Conservation (phyloP, 1,284 basidiomycete genomes). For the Rhodotorula sp. region DNA sequence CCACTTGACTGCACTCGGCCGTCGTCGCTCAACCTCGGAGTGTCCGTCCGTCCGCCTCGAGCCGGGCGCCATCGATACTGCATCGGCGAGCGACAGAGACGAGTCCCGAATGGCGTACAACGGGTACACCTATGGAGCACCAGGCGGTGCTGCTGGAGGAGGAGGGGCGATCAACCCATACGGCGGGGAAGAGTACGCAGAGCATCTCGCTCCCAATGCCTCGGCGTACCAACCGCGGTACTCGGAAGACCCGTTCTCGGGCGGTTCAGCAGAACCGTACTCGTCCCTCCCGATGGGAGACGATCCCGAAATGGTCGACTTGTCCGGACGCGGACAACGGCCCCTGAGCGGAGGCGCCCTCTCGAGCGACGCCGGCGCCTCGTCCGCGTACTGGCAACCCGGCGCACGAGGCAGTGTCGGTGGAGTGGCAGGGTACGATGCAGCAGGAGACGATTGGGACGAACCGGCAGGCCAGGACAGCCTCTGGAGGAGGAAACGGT, state of each 20-base stretch:
- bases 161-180: slow-evolving; percentile 2
- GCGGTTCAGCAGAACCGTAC: slow-evolving; percentile 1
- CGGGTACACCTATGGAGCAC: neutral
- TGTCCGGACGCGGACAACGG: slow-evolving; percentile 4
- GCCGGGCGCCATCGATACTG: neutral
- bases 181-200: slow-evolving; percentile 16
- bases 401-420: slow-evolving; percentile 2
- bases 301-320: slow-evolving; percentile 35
- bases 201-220: slow-evolving; percentile 1
- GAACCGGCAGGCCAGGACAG: slow-evolving; percentile 10
- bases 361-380: slow-evolving; percentile 5
- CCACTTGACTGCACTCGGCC: neutral
- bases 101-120: slow-evolving; percentile 12
- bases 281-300: slow-evolving; percentile 3
- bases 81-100: neutral
- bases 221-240: slow-evolving; percentile 4
- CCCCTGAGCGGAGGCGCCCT: neutral
- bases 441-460: slow-evolving; percentile 15
- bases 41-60: neutral
- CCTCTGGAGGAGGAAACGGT: slow-evolving; percentile 8
- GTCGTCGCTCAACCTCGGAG: neutral
- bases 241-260: slow-evolving; percentile 18
- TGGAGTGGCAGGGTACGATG: slow-evolving; percentile 9
- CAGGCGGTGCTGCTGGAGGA: neutral
- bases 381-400: slow-evolving; percentile 32